Base-by-base conservation (phyloP, 164 flowering plant species). In the Malania oleifera region DNA sequence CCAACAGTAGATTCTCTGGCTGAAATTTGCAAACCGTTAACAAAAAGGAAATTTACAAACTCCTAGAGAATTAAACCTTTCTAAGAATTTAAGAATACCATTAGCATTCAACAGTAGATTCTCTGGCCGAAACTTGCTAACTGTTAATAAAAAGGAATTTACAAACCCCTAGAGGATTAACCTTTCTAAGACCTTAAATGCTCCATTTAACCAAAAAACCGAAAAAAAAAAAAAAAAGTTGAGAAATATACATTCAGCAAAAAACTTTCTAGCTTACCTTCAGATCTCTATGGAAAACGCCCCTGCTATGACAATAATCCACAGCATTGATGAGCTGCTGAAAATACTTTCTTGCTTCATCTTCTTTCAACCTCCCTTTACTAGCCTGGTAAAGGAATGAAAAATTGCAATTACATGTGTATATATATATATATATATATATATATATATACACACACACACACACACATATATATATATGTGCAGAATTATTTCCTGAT, bases 281-380 rank as follows among this genome's bases (percentile, higher is more conserved):
- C 24, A 92, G 75, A 65, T 92, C 98, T 65, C 98, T 76, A 61
- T 92, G 98, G 68, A 31, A 92, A 35, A 92, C 98, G 18, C 98
- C 95, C 75, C 98, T 81, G 64, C 97, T 89, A 70, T 92, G 98
- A 65, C 97, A 92, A 68, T 92, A 89, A 81, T 93, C 98, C 47
- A 93, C 95, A 20, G 97, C 96, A 73, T 84, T 81, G 53, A 93
- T 87, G 52, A 93, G 89, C 70, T 87, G 95, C 76, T 93, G 98
- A 71, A 93, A 93, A 56, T 86, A 87, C 52, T 76, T 87, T 62
- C 97, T 83, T 19, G 95, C 96, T 65, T 93, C 98, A 72, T 90
- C 96, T 75, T 93, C 98, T 68, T 81, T 84, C 69, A 90, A 61
- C 69, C 95, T 86, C 47, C 96, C 96, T 59, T 69, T 79, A 58